Evolutionary conservation across 176 grass and related monocot species (phyloP).

Genomic region (Oryza meridionalis): DNA sequence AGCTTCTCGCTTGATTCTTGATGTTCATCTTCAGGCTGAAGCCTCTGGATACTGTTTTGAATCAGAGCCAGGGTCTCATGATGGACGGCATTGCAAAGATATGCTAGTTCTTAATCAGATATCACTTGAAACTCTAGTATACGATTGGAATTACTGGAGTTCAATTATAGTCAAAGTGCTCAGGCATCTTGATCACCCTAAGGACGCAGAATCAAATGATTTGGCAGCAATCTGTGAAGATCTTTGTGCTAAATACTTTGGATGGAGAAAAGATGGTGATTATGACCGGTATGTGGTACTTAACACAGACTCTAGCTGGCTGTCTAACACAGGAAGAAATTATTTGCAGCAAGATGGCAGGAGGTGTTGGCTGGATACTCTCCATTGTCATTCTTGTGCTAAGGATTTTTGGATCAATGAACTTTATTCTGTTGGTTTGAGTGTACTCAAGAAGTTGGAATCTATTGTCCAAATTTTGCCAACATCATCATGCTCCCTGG

Average conservation of each 20-base stretch:
- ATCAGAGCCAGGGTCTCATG: constrained; percentile 32
- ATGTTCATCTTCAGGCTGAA: constrained; percentile 52
- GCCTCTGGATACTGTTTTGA: constrained; percentile 38
- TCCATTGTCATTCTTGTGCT: constrained; percentile 49
- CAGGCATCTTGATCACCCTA: constrained; percentile 16
- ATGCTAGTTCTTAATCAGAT: constrained; percentile 40
- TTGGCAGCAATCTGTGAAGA: constrained; percentile 43
- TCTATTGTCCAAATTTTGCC: constrained; percentile 34
- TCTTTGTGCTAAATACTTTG: constrained; percentile 70
- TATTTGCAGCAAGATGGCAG: constrained; percentile 43
- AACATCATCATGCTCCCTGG: constrained; percentile 30
- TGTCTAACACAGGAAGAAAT: constrained; percentile 32
- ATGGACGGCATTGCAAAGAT: constrained; percentile 25
- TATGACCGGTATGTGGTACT: constrained; percentile 38
- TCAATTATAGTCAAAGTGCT: constrained; percentile 42
- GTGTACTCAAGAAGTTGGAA: constrained; percentile 57
- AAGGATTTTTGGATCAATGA: constrained; percentile 56
- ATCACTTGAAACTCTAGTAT: constrained; percentile 52
- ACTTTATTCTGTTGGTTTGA: constrained; percentile 57
- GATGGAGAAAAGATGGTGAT: constrained; percentile 52
- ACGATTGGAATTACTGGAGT: constrained; percentile 60
- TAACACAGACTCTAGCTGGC: constrained; percentile 64
- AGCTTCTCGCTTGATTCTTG: constrained; percentile 56
- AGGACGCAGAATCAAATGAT: constrained; percentile 14
- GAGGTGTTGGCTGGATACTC: constrained; percentile 18